These are phyloP conservation scores for Aspergillus novofumigatus DNA, from an alignment of 2,329 filamentous ascomycete genomes.

Conservation along the genomic window DNA sequence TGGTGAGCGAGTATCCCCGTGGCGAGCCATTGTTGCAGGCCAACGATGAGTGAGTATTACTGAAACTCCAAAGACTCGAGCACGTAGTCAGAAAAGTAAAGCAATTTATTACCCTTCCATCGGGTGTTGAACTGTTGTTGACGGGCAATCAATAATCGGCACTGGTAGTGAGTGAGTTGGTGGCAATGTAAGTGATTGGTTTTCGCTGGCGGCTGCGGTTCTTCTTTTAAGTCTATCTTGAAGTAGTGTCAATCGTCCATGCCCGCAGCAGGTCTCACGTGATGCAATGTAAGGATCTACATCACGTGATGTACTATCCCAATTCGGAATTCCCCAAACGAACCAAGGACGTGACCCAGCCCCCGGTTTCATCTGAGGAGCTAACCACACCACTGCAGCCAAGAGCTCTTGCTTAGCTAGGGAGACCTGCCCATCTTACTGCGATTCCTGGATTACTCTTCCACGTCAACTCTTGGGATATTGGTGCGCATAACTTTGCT, in stretches of 20 bases:
- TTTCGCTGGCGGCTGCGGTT: not conserved
- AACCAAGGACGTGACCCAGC: constrained; percentile 20
- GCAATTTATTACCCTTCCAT: constrained; percentile 24
- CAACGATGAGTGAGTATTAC: constrained; percentile 50
- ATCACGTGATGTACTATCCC: constrained; percentile 10
- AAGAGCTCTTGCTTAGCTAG: constrained; percentile 7
- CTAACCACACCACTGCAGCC: constrained; percentile 5
- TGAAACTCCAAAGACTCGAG: constrained; percentile 31
- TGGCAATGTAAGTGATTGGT: not conserved
- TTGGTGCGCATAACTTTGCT: constrained; percentile 1
- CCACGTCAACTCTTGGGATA: not conserved
- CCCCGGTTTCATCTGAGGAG: constrained; percentile 28
- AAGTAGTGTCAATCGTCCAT: not conserved
- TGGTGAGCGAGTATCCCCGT: constrained; percentile 74
- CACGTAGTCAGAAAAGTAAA: constrained; percentile 15
- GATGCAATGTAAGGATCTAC: not conserved
- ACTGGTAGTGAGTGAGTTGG: not conserved
- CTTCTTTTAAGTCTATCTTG: not conserved
- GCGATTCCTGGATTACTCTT: not conserved
- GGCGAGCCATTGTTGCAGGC: constrained; percentile 57
- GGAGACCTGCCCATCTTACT: not conserved
- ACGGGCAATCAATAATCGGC: not conserved
- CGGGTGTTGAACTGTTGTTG: constrained; percentile 3
- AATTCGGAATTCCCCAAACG: constrained; percentile 24
- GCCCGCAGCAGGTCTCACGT: constrained; percentile 9